Base-by-base conservation (phyloP, 1,284 basidiomycete genomes). In the Bondarzewia mesenterica region DNA sequence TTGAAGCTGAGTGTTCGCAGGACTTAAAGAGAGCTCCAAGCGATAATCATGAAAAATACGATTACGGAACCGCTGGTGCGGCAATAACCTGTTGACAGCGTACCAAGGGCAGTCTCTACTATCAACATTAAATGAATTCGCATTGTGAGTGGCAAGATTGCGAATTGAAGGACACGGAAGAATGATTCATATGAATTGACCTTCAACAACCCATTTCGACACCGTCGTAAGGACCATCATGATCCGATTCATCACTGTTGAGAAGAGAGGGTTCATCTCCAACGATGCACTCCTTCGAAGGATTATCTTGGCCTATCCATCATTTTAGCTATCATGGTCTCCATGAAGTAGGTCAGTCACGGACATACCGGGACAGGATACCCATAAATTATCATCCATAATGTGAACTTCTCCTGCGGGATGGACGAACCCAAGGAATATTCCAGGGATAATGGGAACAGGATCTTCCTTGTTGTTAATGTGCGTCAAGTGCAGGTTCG, bases 141-240 rank as follows among this genome's bases (percentile, higher is more conserved):
- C n/a, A n/a, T n/a, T n/a, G n/a, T n/a, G n/a, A n/a, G n/a, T n/a
- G n/a, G n/a, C n/a, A n/a, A n/a, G n/a, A n/a, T n/a, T n/a, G n/a
- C n/a, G n/a, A n/a, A n/a, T n/a, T n/a, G n/a, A n/a, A n/a, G n/a
- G n/a, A n/a, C n/a, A n/a, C n/a, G n/a, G n/a, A n/a, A n/a, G n/a
- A n/a, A n/a, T n/a, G n/a, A n/a, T n/a, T n/a, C n/a, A n/a, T n/a
- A n/a, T n/a, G n/a, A n/a, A n/a, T n/a, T n/a, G n/a, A n/a, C n/a
- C n/a, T 22, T 40, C 16, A 73, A 50, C 72, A 75, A 0, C 70
- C 71, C 70, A 83, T 79, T 23, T 44, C 52, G 26, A 84, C 63
- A 14, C 74, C 74, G 50, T 80, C 71, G 57, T 82, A 84, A 7
- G 80, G 80, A 1, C 78, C 78, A 50, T 66, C 61, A 53, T 86